These are phyloP conservation scores for Gynandropsis gynandra DNA, from an alignment of 345 rosid genomes.

Conservation along the genomic window DNA sequence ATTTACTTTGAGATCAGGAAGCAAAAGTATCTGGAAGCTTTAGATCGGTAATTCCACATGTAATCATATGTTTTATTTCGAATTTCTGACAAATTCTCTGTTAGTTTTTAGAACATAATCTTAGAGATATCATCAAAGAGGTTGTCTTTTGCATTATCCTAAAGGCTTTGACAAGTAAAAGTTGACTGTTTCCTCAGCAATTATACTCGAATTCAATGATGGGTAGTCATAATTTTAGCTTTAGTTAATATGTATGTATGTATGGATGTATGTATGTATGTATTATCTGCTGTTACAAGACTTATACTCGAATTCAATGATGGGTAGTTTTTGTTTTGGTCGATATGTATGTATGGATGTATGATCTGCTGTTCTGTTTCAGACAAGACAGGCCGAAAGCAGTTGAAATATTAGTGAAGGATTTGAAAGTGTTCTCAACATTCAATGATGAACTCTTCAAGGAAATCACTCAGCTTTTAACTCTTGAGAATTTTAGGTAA, in stretches of 20 bases:
- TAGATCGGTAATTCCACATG: slow-evolving; percentile 41
- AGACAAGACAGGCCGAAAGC: slow-evolving; percentile 83
- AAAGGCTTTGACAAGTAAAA: too few species aligned
- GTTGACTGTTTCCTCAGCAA: too few species aligned
- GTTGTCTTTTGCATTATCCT: too few species aligned
- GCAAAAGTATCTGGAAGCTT: slow-evolving; percentile 68
- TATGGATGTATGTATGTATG: too few species aligned
- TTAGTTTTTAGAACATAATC: too few species aligned
- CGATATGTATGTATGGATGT: slow-evolving; percentile 15
- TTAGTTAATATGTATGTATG: slow-evolving; percentile 12
- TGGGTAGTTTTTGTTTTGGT: background rate
- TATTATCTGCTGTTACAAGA: too few species aligned
- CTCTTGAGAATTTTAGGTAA: slow-evolving; percentile 78
- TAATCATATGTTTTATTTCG: background rate
- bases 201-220: too few species aligned
- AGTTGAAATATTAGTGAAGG: slow-evolving; percentile 76
- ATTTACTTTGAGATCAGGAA: slow-evolving; percentile 72
- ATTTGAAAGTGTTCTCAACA: slow-evolving; percentile 77
- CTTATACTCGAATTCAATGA: too few species aligned
- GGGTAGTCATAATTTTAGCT: background rate
- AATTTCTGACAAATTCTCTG: too few species aligned
- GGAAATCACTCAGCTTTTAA: slow-evolving; percentile 85
- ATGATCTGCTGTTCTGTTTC: too few species aligned
- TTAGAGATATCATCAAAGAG: too few species aligned
- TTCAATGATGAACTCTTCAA: slow-evolving; percentile 83